phyloP scores from a whole-genome alignment of 1,284 basidiomycete genomes.

The Cutaneotrichosporon spelunceum region DNA sequence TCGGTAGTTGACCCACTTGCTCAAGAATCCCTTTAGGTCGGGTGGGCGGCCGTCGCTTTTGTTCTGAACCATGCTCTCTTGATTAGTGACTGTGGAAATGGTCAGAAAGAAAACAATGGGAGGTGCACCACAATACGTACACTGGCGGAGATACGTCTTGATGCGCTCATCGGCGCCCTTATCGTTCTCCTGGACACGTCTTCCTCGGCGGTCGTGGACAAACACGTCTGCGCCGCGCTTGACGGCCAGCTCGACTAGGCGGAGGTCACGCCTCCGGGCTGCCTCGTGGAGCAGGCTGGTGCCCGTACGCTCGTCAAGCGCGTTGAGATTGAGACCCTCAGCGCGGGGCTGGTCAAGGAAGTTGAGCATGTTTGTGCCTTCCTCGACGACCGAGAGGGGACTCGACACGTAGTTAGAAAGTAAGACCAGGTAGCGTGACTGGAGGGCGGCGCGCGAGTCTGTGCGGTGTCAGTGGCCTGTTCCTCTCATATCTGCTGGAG shows the following conservation, averaged over 20 bases:
- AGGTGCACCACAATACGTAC: slow-evolving; percentile 50
- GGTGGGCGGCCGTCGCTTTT: slow-evolving; percentile 57
- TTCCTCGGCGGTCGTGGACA: slow-evolving; percentile 74
- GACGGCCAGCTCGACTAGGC: slow-evolving; percentile 76
- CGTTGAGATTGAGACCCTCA: slow-evolving; percentile 49
- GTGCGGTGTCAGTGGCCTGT: slow-evolving; percentile 11
- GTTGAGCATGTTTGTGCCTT: slow-evolving; percentile 45
- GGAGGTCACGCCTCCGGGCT: slow-evolving; percentile 73
- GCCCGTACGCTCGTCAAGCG: slow-evolving; percentile 70
- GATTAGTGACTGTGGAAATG: slow-evolving; percentile 66
- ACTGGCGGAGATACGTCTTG: slow-evolving; percentile 77
- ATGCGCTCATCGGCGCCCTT: slow-evolving; percentile 66
- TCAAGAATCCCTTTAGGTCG: slow-evolving; percentile 63
- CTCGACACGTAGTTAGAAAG: slow-evolving; percentile 72
- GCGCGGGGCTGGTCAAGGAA: slow-evolving; percentile 57
- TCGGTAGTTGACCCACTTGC: slow-evolving; percentile 50
- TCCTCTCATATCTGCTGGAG: not conserved
- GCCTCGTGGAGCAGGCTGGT: slow-evolving; percentile 83
- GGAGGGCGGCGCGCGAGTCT: slow-evolving; percentile 79
- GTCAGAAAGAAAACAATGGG: slow-evolving; percentile 27
- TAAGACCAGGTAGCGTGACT: slow-evolving; percentile 69
- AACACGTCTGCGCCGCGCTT: slow-evolving; percentile 87
- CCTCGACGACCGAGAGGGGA: slow-evolving; percentile 49
- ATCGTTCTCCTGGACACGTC: slow-evolving; percentile 67
- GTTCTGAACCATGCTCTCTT: slow-evolving; percentile 57